Evolutionary conservation across 805 yeast species (phyloP).

Genomic region (Saccharomycopsis fermentans): DNA sequence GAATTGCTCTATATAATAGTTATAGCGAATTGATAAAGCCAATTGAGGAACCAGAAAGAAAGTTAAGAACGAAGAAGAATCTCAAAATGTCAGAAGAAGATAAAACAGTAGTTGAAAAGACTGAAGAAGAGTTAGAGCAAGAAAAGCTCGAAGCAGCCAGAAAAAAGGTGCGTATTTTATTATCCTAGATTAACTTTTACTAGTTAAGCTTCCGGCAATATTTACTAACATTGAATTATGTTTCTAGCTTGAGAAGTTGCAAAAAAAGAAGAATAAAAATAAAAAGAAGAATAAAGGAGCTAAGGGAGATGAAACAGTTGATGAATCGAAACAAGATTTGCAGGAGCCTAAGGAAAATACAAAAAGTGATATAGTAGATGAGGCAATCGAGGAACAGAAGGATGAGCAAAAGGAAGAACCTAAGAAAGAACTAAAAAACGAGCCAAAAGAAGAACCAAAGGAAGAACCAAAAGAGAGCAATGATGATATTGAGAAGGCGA

Average conservation of each 20-base stretch:
- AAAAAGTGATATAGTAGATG: slow-evolving; percentile 33
- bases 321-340: slow-evolving; percentile 11
- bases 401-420: slow-evolving; percentile 31
- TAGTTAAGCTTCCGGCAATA: too few relatives aligned
- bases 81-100: slow-evolving; percentile 23
- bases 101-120: slow-evolving; percentile 23
- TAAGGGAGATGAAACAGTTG: slow-evolving; percentile 17
- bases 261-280: slow-evolving; percentile 42
- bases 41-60: background rate
- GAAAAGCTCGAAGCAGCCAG: slow-evolving; percentile 67
- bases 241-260: slow-evolving; percentile 50
- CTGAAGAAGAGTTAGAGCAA: slow-evolving; percentile 32
- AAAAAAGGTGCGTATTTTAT: slow-evolving; percentile 38
- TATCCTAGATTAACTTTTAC: too few relatives aligned
- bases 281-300: slow-evolving; percentile 21
- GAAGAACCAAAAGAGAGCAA: background rate
- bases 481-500: background rate
- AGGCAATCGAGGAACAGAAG: slow-evolving; percentile 29
- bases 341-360: slow-evolving; percentile 36
- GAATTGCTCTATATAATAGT: too few relatives aligned
- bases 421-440: slow-evolving; percentile 31
- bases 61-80: background rate
- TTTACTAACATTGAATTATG: background rate
- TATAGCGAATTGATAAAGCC: background rate
- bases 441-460: slow-evolving; percentile 25